These are phyloP conservation scores for Viola pubescens DNA, from an alignment of 441 rosid species.

Conservation along the genomic window DNA sequence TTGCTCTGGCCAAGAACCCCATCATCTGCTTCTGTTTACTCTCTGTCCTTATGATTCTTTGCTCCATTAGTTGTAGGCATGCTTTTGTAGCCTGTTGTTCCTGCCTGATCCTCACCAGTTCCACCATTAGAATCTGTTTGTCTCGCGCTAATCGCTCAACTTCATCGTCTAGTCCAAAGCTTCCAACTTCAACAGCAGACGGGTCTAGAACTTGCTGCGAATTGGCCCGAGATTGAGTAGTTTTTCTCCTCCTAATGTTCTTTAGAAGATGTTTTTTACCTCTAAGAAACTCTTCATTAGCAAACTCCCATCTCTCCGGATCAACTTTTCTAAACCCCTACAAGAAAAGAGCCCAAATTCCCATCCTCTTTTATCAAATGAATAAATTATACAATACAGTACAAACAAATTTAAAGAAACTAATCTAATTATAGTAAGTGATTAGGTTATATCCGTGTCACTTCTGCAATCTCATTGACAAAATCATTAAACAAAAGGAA, in stretches of 20 bases:
- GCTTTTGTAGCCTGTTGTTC: conserved; percentile 61
- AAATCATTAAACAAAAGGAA: conserved; percentile 15
- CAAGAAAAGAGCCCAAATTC: conserved; percentile 23
- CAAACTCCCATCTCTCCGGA: conserved; percentile 93
- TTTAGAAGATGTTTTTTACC: conserved; percentile 78
- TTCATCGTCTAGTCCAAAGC: conserved; percentile 63
- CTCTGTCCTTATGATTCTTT: conserved; percentile 58
- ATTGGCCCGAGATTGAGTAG: conserved; percentile 22
- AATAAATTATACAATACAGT: background rate
- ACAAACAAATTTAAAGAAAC: background rate
- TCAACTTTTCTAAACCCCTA: conserved; percentile 93
- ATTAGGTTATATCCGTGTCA: background rate
- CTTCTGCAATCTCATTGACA: conserved; percentile 12
- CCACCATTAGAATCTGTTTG: conserved; percentile 62
- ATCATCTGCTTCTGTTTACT: conserved; percentile 66
- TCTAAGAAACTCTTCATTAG: conserved; percentile 77
- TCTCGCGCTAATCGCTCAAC: conserved; percentile 55
- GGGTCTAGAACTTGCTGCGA: conserved; percentile 41
- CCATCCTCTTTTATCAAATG: conserved; percentile 11
- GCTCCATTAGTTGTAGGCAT: conserved; percentile 52
- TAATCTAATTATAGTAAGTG: conserved; percentile 11
- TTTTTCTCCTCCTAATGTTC: conserved; percentile 62
- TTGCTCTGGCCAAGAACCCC: conserved; percentile 72
- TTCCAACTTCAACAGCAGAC: conserved; percentile 60
- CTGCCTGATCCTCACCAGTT: conserved; percentile 68